Conservation (phyloP, 345 rosid genomes). For the Streptanthus diversifolius region DNA sequence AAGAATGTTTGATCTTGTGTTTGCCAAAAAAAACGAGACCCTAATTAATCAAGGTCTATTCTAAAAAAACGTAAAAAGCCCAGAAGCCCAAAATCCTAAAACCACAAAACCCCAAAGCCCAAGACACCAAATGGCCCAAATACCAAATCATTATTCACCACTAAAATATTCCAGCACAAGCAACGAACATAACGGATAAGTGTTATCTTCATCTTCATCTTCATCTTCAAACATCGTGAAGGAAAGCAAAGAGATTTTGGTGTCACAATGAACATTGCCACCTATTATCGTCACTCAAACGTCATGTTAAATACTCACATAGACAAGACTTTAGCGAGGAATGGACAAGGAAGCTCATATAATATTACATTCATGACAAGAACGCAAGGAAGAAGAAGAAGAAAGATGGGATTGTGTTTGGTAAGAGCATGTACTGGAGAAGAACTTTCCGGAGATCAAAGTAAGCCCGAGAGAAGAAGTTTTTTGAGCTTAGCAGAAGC, state of each 20-base stretch:
- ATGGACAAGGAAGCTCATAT: conserved; percentile 8
- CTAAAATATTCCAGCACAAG: conserved; percentile 3
- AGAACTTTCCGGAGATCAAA: conserved; percentile 38
- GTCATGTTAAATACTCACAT: conserved; percentile 9
- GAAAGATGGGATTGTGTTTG: conserved; percentile 14
- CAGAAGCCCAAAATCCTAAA: background rate
- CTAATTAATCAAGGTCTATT: background rate
- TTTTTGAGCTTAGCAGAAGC: conserved; percentile 85
- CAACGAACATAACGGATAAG: conserved; percentile 32
- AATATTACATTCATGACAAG: conserved; percentile 6
- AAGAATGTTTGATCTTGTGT: too few species aligned
- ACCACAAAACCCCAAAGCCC: background rate
- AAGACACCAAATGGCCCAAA: background rate
- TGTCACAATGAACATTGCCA: conserved; percentile 27
- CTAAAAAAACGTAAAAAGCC: background rate
- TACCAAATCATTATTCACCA: conserved; percentile 19
- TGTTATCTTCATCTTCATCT: conserved; percentile 24
- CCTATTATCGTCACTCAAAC: background rate
- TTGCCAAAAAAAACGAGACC: too few species aligned
- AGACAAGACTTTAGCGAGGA: background rate
- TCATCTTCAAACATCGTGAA: conserved; percentile 9
- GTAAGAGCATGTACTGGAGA: conserved; percentile 36
- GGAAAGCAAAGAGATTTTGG: background rate
- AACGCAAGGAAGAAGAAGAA: conserved; percentile 16
- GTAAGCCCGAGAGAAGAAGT: conserved; percentile 39